Conservation (phyloP, 176 grass and related monocot species). For the Carex scoparia region DNA sequence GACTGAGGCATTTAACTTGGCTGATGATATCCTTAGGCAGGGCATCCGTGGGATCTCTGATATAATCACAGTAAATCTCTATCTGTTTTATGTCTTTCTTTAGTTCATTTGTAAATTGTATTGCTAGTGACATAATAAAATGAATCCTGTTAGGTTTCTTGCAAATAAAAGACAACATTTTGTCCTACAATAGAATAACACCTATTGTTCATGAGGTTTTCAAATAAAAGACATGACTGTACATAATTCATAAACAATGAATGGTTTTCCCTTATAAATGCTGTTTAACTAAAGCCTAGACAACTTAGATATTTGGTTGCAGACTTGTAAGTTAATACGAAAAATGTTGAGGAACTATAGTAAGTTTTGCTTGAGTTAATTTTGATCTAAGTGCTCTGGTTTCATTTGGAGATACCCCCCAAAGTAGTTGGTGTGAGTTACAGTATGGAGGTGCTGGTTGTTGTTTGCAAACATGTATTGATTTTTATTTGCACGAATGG, state of each 20-base stretch:
- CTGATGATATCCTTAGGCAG: slow-evolving; percentile 85
- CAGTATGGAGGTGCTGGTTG: not conserved
- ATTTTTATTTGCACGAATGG: not conserved
- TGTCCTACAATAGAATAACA: not conserved
- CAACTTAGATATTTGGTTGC: not conserved
- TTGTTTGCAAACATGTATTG: not conserved
- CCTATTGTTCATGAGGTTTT: not conserved
- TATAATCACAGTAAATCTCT: slow-evolving; percentile 57
- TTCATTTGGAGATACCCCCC: not conserved
- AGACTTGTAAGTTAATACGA: not conserved
- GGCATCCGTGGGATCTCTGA: slow-evolving; percentile 94
- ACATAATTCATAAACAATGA: not conserved
- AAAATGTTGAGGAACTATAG: not conserved
- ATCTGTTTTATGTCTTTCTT: not conserved
- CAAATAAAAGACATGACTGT: not conserved
- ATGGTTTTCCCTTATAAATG: not conserved
- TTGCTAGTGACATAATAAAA: not conserved
- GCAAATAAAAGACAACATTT: not conserved
- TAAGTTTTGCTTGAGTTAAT: not conserved
- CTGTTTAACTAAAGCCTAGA: not conserved
- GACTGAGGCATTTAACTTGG: slow-evolving; percentile 82
- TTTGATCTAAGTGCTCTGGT: not conserved
- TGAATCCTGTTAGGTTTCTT: not conserved
- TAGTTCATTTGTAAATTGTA: not conserved
- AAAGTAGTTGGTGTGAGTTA: not conserved